A percentile compares a stretch with the other conserved stretches of the same genome.
Evolutionary conservation across 768 basidiomycete species (phyloP).

Genomic region (Xerocomellus intermedius): DNA sequence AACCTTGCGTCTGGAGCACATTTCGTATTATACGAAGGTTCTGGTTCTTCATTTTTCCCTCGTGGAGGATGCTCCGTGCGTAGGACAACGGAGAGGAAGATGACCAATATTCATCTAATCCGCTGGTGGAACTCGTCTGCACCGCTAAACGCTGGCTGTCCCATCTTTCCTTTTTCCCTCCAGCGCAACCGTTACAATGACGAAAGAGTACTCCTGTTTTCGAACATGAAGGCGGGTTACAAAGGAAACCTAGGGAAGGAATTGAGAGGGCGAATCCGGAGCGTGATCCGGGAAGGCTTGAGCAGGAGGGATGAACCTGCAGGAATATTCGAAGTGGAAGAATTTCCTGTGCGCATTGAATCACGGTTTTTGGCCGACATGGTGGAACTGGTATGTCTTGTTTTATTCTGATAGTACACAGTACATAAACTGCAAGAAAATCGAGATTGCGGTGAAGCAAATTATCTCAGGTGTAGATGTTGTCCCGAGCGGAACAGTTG

Average conservation of each 20-base stretch:
- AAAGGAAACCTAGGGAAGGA: constrained; percentile 49
- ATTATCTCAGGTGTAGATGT: constrained; percentile 66
- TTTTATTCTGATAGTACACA: constrained; percentile 50
- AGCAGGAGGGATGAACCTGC: constrained; percentile 76
- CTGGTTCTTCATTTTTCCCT: constrained; percentile 69
- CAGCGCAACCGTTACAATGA: constrained; percentile 34
- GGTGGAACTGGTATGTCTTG: background rate
- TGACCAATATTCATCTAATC: constrained; percentile 42
- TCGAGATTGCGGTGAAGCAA: constrained; percentile 77
- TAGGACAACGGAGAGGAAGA: constrained; percentile 64
- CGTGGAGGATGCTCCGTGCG: constrained; percentile 69
- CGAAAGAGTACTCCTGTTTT: constrained; percentile 73
- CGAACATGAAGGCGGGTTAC: constrained; percentile 58
- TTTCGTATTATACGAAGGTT: constrained; percentile 63
- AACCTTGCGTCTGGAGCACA: constrained; percentile 52
- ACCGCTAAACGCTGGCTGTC: constrained; percentile 27
- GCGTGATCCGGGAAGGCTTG: constrained; percentile 54
- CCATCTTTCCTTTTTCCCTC: constrained; percentile 17
- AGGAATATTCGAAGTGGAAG: constrained; percentile 62
- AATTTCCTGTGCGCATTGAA: constrained; percentile 59
- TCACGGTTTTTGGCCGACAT: background rate
- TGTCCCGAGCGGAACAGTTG: constrained; percentile 71
- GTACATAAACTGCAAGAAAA: constrained; percentile 78
- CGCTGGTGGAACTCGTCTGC: constrained; percentile 19
- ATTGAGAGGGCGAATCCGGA: constrained; percentile 56